Base-by-base conservation (phyloP, 768 basidiomycete species). In the Paxillus involutus region DNA sequence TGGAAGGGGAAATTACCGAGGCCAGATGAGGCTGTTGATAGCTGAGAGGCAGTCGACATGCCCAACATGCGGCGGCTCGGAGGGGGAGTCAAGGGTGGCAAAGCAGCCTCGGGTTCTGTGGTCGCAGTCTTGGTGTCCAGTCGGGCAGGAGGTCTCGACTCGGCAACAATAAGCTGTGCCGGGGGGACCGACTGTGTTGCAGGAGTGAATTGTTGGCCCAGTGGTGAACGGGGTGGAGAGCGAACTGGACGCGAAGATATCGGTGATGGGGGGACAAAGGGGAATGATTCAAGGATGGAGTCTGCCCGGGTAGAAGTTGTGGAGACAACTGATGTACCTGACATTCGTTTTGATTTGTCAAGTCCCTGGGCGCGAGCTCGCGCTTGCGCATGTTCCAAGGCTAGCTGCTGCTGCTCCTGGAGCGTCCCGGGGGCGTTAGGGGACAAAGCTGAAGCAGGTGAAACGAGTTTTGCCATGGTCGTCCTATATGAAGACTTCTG, bases 191-290 rank as follows among this genome's bases (percentile, higher is more conserved):
- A 37, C 12, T 62, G 51, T 43, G 59, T 47, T 32, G 62, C 62
- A 33, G 68, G 70, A 55, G 80, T 78, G 17, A 78, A 73, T 56
- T 86, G 85, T 67, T 86, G 82, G 26, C 72, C 77, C 17, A 88
- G 74, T 8, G 90, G 89, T 10, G 89, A 91, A 52, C 84, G 83
- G 36, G 87, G 86, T 6, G 88, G 88, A 3, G 88, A 84, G 56
- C 89, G 78, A 61, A 84, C 74, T 10, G 89, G 90, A 49, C 86
- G 78, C 59, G 89, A 83, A n/a, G 89, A 91, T 55, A 93, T 91
- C 6, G 91, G 91, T 8, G 90, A 91, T 1, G 91, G 91, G 21
- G 91, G 91, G 9, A 94, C 90, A 66, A 94, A 92, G 35, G 89
- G 89, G 77, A 94, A 94, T 13, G 83, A 86, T 69, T 91, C 91